A percentile compares a stretch with the other conserved stretches of the same genome.
Evolutionary conservation across 176 grass and related monocot species (phyloP).

Genomic region (Cymbopogon citratus): DNA sequence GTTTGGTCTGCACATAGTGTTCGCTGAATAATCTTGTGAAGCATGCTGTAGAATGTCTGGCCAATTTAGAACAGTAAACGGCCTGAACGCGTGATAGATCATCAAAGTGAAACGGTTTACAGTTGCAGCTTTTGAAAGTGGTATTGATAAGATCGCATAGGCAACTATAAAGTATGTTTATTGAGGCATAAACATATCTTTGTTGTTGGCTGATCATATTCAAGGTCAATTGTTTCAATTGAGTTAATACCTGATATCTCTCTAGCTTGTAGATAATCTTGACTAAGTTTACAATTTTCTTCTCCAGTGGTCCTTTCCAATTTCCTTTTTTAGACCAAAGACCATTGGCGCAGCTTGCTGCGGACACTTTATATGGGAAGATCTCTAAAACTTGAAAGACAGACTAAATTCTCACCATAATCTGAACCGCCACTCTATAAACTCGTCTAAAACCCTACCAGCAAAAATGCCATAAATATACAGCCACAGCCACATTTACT

Average conservation of each 20-base stretch:
- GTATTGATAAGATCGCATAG: background rate
- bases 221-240: background rate
- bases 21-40: background rate
- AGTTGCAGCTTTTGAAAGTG: background rate
- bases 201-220: background rate
- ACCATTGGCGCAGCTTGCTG: background rate
- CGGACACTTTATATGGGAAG: background rate
- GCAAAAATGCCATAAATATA: background rate
- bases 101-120: background rate
- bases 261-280: background rate
- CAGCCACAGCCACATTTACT: background rate
- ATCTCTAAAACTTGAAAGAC: background rate
- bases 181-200: background rate
- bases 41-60: background rate
- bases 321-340: background rate
- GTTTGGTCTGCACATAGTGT: too few relatives aligned
- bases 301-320: background rate
- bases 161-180: background rate
- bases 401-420: background rate
- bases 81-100: background rate
- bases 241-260: slow-evolving; percentile 12
- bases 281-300: slow-evolving; percentile 1
- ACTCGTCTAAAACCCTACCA: background rate
- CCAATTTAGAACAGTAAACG: background rate
- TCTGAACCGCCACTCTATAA: background rate